Conservation (phyloP, 2,329 filamentous ascomycete species). For the Ascochyta pisi region DNA sequence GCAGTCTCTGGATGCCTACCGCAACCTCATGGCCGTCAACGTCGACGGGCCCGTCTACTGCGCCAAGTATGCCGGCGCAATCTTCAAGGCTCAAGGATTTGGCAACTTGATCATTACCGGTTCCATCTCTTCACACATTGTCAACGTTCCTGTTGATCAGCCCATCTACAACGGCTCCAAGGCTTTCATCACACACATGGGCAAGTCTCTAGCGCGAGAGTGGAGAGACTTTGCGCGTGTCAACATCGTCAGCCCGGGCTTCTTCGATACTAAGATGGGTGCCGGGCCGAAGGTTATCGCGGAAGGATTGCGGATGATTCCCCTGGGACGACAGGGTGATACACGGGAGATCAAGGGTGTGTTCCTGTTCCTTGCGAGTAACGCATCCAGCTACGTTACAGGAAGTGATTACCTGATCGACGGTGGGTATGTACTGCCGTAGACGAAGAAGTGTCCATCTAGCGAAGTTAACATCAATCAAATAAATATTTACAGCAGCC, state of each 20-base stretch:
- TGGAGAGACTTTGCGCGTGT: conserved; percentile 72
- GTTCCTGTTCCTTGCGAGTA: conserved; percentile 80
- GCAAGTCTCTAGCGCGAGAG: conserved; percentile 68
- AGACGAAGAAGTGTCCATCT: not conserved
- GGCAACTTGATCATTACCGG: conserved; percentile 70
- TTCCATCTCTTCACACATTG: conserved; percentile 75
- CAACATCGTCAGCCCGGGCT: conserved; percentile 70
- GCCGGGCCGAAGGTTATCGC: conserved; percentile 67
- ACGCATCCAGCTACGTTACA: conserved; percentile 79
- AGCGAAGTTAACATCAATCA: not conserved
- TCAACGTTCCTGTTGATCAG: conserved; percentile 78
- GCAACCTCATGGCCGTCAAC: conserved; percentile 69
- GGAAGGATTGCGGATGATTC: conserved; percentile 75
- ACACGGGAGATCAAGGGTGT: conserved; percentile 79
- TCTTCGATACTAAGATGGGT: conserved; percentile 69
- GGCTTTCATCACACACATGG: conserved; percentile 68
- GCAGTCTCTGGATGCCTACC: conserved; percentile 67
- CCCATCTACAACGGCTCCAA: conserved; percentile 56
- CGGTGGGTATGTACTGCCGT: conserved; percentile 68
- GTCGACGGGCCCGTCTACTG: conserved; percentile 67
- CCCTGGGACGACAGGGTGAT: conserved; percentile 75
- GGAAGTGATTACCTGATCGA: conserved; percentile 77
- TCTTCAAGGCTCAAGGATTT: conserved; percentile 53
- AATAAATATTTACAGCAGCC: too few relatives aligned
- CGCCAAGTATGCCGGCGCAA: conserved; percentile 51